Conservation (phyloP, 176 grass and related monocot species). For the Aechmea fasciata region DNA sequence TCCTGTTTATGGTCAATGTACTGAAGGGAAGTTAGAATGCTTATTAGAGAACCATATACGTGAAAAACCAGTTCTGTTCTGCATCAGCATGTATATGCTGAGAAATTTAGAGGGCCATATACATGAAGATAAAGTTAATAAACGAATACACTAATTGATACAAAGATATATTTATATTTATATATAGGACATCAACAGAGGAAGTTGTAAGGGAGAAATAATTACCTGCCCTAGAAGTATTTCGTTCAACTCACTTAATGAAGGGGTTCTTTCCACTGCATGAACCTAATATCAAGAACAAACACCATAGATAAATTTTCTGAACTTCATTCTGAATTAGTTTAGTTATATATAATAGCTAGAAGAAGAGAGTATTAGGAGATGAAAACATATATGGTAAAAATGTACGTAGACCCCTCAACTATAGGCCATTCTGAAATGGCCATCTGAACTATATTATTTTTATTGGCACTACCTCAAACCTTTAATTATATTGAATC, state of each 20-base stretch:
- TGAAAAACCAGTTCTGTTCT: no score
- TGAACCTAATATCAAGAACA: conserved; percentile 54
- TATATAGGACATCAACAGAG: background rate
- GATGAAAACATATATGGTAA: no score
- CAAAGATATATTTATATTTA: conserved; percentile 15
- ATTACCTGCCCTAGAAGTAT: conserved; percentile 95
- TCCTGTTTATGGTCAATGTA: background rate
- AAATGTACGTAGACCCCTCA: no score
- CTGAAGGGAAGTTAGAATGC: no score
- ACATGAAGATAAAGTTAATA: background rate
- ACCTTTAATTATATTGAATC: no score
- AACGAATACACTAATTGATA: background rate
- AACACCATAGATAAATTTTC: conserved; percentile 8
- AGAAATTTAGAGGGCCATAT: background rate
- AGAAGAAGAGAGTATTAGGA: background rate
- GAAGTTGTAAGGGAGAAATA: conserved; percentile 19
- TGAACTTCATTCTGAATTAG: background rate
- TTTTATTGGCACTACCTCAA: no score
- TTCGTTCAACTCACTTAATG: conserved; percentile 94
- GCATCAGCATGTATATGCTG: background rate
- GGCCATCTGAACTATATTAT: no score
- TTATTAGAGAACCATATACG: no score
- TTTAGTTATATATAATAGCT: conserved; percentile 2
- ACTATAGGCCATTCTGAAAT: no score
- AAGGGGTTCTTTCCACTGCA: conserved; percentile 94